Conservation (phyloP, 2,329 filamentous ascomycete species). For the Pestalotiopsis sp. region DNA sequence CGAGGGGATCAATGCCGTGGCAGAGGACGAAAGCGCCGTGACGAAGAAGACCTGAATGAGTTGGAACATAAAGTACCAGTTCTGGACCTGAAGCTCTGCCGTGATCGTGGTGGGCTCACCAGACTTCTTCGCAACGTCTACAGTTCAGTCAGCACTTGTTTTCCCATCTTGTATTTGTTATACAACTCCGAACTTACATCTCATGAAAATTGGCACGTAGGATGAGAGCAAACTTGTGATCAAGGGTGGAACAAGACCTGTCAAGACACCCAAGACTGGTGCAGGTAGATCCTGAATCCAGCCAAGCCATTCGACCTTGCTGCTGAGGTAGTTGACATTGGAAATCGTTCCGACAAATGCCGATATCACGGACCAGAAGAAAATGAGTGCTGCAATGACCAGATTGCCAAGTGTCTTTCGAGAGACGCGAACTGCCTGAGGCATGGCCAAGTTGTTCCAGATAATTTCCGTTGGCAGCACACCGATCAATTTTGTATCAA, state of each 20-base stretch:
- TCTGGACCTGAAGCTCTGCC: constrained; percentile 78
- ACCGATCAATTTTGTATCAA: constrained; percentile 58
- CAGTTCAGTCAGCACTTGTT: constrained; percentile 19
- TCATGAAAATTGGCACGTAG: constrained; percentile 75
- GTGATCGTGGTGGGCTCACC: constrained; percentile 72
- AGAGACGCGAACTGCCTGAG: constrained; percentile 31
- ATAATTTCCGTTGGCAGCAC: constrained; percentile 80
- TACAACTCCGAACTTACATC: constrained; percentile 51
- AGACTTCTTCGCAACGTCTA: constrained; percentile 69
- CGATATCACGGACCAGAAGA: constrained; percentile 83
- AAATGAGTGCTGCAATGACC: constrained; percentile 72
- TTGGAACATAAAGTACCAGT: constrained; percentile 79
- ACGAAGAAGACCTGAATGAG: constrained; percentile 86
- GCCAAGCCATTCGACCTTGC: constrained; percentile 66
- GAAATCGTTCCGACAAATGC: constrained; percentile 83
- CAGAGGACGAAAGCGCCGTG: constrained; percentile 73
- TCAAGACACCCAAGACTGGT: constrained; percentile 75
- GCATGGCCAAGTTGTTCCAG: constrained; percentile 74
- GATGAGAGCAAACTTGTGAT: constrained; percentile 82
- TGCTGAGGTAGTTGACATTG: constrained; percentile 74
- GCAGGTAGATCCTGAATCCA: constrained; percentile 76
- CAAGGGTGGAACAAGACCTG: constrained; percentile 80
- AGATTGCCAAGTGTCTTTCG: constrained; percentile 59
- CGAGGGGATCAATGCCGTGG: constrained; percentile 30
- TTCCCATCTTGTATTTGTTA: background rate